Base-by-base conservation (phyloP, 2,329 filamentous ascomycete genomes). In the Cadophora malorum region DNA sequence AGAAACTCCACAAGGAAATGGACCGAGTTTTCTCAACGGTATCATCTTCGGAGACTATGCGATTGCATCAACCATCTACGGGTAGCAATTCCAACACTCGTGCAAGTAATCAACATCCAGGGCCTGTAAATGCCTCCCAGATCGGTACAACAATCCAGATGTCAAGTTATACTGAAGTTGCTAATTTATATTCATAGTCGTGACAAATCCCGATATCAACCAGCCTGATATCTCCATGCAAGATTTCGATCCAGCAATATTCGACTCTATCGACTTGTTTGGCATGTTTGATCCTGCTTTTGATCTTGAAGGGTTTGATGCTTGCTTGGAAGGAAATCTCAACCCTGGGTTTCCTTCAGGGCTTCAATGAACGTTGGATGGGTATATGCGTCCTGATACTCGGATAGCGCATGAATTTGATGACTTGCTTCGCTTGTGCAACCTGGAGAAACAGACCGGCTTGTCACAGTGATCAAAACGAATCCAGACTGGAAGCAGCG, bases 231-330 rank as follows among this genome's bases (percentile, higher is more conserved):
- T 59, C 4, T 19, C 38, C 16, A 69, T 68, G 10, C 67, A 65
- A 50, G 69, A 72, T 21, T 67, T 71, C 28, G 71, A 73, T 28
- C 66, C 69, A 7, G 69, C 72, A 8, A 56, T 69, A 7, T 70
- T 74, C 21, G 67, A 71, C 50, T 67, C 71, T 0, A 59, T 73
- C 10, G 72, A 75, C 47, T 45, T 73, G 1, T 75, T 75, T 63
- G 71, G 66, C 35, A 70, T 73, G 66, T 74, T 75, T 56, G 73
- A 75, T 63, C 73, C 73, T 16, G 64, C 66, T 1, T 74, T 75
- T 23, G 70, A 74, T 58, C 68, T 74, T 7, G 70, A 74, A 33
- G 64, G 69, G 9, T 70, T 75, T 25, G 73, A 75, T 69, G 70
- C 71, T 47, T 69, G 59, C 38, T 63, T 75, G 23, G 70, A 73